phyloP scores from a whole-genome alignment of 2,329 filamentous ascomycete genomes.

The Fonsecaea nubica region DNA sequence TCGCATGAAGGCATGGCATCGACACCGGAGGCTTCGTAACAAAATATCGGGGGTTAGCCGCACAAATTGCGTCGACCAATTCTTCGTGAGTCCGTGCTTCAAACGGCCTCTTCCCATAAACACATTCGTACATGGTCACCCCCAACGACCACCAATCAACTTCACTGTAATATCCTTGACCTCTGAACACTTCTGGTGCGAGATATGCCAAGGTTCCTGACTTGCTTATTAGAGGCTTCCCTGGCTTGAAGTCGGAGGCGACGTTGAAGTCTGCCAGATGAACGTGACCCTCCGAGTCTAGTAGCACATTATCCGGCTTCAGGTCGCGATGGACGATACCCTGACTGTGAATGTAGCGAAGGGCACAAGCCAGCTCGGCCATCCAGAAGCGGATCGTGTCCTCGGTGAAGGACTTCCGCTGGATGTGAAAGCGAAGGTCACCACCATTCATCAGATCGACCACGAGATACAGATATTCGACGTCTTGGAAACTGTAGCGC shows the following conservation, averaged over 20 bases:
- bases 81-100: constrained; percentile 85
- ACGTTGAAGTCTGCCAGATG: constrained; percentile 99
- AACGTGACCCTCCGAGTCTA: constrained; percentile 89
- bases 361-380: constrained; percentile 86
- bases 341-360: constrained; percentile 84
- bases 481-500: constrained; percentile 98
- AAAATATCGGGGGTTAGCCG: constrained; percentile 84
- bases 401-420: constrained; percentile 96
- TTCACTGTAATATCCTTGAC: constrained; percentile 84
- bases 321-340: constrained; percentile 90
- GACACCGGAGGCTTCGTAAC: constrained; percentile 90
- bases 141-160: constrained; percentile 99
- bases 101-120: constrained; percentile 98
- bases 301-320: constrained; percentile 88
- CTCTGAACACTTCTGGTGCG: constrained; percentile 91
- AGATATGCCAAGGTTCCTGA: constrained; percentile 96
- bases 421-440: constrained; percentile 96
- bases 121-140: constrained; percentile 98
- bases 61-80: constrained; percentile 79
- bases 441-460: constrained; percentile 98
- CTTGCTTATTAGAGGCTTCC: constrained; percentile 87
- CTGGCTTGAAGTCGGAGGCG: constrained; percentile 86
- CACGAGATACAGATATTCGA: constrained; percentile 98
- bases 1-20: constrained; percentile 85
- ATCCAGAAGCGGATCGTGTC: constrained; percentile 98